phyloP scores from a whole-genome alignment of 768 basidiomycete genomes.

The Termitomyces sp. region DNA sequence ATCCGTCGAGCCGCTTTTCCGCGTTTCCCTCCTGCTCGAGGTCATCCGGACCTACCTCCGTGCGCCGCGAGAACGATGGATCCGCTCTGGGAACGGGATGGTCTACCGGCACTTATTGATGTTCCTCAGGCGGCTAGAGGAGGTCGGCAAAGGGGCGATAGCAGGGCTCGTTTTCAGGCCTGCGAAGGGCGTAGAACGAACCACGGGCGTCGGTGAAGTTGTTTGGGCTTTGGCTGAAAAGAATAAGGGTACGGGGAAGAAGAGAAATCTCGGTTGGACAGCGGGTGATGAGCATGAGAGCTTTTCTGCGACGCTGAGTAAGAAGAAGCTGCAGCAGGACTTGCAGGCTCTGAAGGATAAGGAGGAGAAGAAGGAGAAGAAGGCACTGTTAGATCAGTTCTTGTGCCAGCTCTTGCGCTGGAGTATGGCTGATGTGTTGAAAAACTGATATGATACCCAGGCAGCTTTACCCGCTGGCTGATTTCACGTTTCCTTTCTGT shows the following conservation, averaged over 20 bases:
- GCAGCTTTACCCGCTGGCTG: not conserved
- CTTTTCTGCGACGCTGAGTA: not conserved
- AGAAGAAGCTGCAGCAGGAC: not conserved
- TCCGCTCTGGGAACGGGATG: not conserved
- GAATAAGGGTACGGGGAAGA: not conserved
- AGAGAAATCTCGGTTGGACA: not conserved
- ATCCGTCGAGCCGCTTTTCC: not conserved
- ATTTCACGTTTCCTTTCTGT: not conserved
- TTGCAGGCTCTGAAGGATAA: not conserved
- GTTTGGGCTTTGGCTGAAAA: not conserved
- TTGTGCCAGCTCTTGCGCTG: not conserved
- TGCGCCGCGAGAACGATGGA: not conserved
- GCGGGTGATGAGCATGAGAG: not conserved
- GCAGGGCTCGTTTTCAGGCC: not conserved
- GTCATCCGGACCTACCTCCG: constrained; percentile 3
- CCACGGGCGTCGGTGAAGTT: not conserved
- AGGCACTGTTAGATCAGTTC: not conserved
- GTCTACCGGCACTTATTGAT: not conserved
- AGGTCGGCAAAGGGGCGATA: not conserved
- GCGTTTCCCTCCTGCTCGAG: constrained; percentile 6
- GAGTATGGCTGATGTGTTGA: not conserved
- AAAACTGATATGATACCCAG: not conserved
- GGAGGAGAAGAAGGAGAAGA: not conserved
- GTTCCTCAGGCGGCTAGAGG: not conserved
- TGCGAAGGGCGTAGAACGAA: not conserved